A percentile compares a stretch with the other conserved stretches of the same genome.
phyloP scores from a whole-genome alignment of 768 basidiomycete genomes.

The Suillus placidus region DNA sequence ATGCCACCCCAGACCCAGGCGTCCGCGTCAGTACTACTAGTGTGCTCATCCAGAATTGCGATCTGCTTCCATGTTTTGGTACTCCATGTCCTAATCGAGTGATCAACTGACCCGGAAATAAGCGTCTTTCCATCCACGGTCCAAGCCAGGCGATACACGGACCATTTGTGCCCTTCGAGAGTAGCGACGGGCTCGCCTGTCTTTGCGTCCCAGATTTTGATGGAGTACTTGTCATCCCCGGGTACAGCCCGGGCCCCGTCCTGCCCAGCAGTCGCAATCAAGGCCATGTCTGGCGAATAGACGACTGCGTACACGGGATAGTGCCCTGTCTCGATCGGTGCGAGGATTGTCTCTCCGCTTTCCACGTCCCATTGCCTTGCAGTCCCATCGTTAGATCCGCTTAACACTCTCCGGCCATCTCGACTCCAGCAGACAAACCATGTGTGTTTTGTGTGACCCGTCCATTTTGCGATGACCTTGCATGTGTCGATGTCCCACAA shows the following conservation, averaged over 20 bases:
- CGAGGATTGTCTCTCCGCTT: neutral
- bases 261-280: neutral
- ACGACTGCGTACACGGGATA: too few relatives aligned
- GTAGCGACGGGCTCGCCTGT: conserved; percentile 7
- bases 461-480: neutral
- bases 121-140: too few relatives aligned
- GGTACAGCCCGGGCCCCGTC: neutral
- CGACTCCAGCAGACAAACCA: neutral
- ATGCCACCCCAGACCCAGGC: too few relatives aligned
- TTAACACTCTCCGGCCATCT: neutral
- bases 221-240: neutral
- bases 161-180: neutral
- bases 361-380: neutral
- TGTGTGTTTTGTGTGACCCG: neutral
- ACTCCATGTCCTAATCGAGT: too few relatives aligned
- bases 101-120: too few relatives aligned
- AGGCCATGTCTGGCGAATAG: conserved; percentile 9
- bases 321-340: neutral
- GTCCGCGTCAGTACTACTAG: too few relatives aligned
- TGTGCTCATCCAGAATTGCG: too few relatives aligned
- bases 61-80: too few relatives aligned
- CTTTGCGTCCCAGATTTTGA: conserved; percentile 3
- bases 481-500: neutral
- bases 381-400: neutral
- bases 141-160: too few relatives aligned